Evolutionary conservation across 2,329 filamentous ascomycete species (phyloP), one percentile per base, ranked within the genome.

Genomic region (Penicillium sp.): DNA sequence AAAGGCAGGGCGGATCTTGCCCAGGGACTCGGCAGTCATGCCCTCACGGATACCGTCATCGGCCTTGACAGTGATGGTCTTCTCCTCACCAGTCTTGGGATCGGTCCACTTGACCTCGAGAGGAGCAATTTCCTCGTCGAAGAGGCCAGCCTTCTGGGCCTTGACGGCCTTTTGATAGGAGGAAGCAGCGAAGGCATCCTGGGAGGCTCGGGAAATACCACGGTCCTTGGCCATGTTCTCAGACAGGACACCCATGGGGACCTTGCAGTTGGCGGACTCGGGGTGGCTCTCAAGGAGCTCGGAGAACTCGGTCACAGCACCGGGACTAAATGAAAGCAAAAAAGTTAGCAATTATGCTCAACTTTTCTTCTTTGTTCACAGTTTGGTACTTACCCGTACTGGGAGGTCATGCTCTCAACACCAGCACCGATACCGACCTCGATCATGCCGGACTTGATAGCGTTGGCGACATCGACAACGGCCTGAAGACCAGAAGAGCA

Each of bases 201-300:
- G 95, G 55, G 85, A 81, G 11, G 83, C 80, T 63, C 95, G 89
- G 59, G 82, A 73, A 73, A 98, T 86, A 61, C 84, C 83, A 71
- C 89, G 87, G 76, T 93, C 92, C 80, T 92, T 90, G 69, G 94
- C 95, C 94, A 98, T 97, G 73, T 94, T 80, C 80, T 99, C 95
- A 30, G 92, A 97, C 53, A 98, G 84, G 11, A 93, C 86, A 70
- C 94, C 94, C 95, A 98, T 98, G 76, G 93, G 89, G 3, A 98
- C 94, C 82, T 96, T 97, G 88, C 95, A 99, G 85, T 97, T 96
- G 72, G 90, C 90, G 26, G 93, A 86, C 75, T 95, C 89, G 66
- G 87, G 84, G 82, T 94, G 85, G 71, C 82, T 85, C 75, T 97
- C 91, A 65, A 98, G 87, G 56, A 92, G 85, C 53, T 96, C 92